phyloP scores from a whole-genome alignment of 345 rosid genomes.

The Kandelia obovata region DNA sequence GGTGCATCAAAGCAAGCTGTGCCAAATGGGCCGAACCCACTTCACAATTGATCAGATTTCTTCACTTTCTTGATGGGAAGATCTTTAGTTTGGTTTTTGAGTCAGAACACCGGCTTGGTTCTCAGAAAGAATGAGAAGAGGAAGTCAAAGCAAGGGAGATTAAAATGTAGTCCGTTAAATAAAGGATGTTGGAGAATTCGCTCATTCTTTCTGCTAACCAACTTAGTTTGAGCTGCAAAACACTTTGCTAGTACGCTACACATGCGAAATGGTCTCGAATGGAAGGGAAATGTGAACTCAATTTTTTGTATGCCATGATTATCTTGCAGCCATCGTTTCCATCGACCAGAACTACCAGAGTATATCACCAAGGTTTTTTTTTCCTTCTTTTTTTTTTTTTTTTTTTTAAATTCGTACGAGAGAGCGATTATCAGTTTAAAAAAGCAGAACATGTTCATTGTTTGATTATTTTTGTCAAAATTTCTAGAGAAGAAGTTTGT shows the following conservation, averaged over 20 bases:
- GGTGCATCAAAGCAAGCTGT: slow-evolving; percentile 27
- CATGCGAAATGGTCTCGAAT: background rate
- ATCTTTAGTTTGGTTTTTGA: too few relatives aligned
- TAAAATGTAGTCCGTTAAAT: too few relatives aligned
- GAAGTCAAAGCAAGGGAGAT: background rate
- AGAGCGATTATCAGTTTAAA: too few relatives aligned
- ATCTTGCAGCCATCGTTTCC: too few relatives aligned
- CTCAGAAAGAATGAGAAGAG: slow-evolving; percentile 16
- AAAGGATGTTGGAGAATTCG: background rate
- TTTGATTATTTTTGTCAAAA: too few relatives aligned
- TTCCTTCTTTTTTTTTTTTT: too few relatives aligned
- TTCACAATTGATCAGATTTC: slow-evolving; percentile 41
- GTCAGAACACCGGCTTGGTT: slow-evolving; percentile 10
- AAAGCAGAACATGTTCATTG: too few relatives aligned
- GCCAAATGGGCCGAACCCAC: slow-evolving; percentile 60
- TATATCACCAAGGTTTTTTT: too few relatives aligned
- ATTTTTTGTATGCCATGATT: background rate
- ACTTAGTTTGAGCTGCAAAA: background rate
- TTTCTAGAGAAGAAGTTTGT: too few relatives aligned
- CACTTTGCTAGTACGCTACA: background rate
- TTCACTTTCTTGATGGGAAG: background rate
- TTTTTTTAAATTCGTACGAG: too few relatives aligned
- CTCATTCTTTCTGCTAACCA: slow-evolving; percentile 20
- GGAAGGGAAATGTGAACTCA: background rate
- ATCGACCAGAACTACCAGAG: too few relatives aligned